Evolutionary conservation across 352 stramenopile species (phyloP).

Genomic region (Globisporangium radiosum): DNA sequence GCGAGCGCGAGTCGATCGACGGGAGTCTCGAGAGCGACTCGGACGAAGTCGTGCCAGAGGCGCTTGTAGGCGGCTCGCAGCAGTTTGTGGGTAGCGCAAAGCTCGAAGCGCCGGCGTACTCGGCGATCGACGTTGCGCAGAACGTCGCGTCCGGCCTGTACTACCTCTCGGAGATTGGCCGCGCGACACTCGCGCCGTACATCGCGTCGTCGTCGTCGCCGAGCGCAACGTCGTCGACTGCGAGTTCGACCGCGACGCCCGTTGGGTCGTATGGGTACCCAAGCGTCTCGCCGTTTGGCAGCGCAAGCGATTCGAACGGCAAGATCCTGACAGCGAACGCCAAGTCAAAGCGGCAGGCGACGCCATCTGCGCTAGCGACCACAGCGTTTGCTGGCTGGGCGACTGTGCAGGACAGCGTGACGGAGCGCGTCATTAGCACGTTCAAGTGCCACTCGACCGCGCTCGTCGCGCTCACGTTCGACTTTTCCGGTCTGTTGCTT

Average conservation of each 20-base stretch:
- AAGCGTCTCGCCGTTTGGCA: constrained; percentile 12
- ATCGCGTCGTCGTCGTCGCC: constrained; percentile 63
- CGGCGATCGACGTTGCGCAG: constrained; percentile 78
- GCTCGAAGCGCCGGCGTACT: constrained; percentile 34
- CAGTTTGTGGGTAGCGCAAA: constrained; percentile 11
- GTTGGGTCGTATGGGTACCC: constrained; percentile 16
- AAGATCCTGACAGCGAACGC: constrained; percentile 3
- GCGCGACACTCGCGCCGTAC: constrained; percentile 66
- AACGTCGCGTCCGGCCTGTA: constrained; percentile 85
- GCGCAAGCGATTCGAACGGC: constrained; percentile 2
- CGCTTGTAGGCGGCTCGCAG: constrained; percentile 12
- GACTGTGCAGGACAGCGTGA: constrained; percentile 60
- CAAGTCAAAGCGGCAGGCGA: constrained; percentile 10
- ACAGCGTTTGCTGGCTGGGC: constrained; percentile 44
- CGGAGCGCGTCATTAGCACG: constrained; percentile 50
- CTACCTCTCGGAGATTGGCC: constrained; percentile 69
- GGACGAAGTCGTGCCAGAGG: constrained; percentile 35
- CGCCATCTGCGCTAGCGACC: constrained; percentile 8
- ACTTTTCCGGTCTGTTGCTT: constrained; percentile 68
- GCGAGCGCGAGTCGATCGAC: constrained; percentile 19
- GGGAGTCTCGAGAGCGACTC: constrained; percentile 29
- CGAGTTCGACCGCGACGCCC: constrained; percentile 12
- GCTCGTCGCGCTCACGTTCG: constrained; percentile 69
- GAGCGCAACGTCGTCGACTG: constrained; percentile 15
- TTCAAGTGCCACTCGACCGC: constrained; percentile 74